Conservation (phyloP, 2,329 filamentous ascomycete genomes). For the Verticillium dahliae region DNA sequence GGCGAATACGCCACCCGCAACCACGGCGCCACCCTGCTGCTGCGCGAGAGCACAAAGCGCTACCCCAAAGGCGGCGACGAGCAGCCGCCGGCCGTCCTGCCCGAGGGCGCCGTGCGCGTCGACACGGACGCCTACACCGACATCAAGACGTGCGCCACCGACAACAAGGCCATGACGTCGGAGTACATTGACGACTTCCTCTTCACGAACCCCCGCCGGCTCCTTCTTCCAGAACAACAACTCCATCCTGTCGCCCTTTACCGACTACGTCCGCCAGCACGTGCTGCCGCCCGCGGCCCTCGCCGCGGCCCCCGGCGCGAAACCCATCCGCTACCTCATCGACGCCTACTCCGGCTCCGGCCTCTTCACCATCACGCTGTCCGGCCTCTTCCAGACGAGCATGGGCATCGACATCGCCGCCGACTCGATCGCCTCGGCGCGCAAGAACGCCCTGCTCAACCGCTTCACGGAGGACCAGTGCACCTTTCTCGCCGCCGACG, state of each 20-base stretch:
- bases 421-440: slow-evolving; percentile 71
- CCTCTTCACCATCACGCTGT: slow-evolving; percentile 92
- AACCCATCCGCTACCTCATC: slow-evolving; percentile 73
- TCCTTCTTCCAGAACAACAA: slow-evolving; percentile 99
- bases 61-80: slow-evolving; percentile 27
- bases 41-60: slow-evolving; percentile 78
- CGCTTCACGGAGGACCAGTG: slow-evolving; percentile 60
- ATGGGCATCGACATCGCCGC: slow-evolving; percentile 87
- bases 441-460: slow-evolving; percentile 73
- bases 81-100: slow-evolving; percentile 18
- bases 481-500: slow-evolving; percentile 84
- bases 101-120: slow-evolving; percentile 38
- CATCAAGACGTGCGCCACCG: slow-evolving; percentile 82
- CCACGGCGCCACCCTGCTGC: slow-evolving; percentile 78
- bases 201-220: slow-evolving; percentile 87
- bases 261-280: slow-evolving; percentile 75
- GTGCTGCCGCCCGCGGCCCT: slow-evolving; percentile 51
- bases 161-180: slow-evolving; percentile 73
- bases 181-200: slow-evolving; percentile 82
- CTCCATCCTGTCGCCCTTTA: slow-evolving; percentile 84
- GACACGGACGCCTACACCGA: slow-evolving; percentile 60
- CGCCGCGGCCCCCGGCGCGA: slow-evolving; percentile 21
- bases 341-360: slow-evolving; percentile 97
- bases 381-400: slow-evolving; percentile 73
- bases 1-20: slow-evolving; percentile 65